Conservation (phyloP, 2,329 filamentous ascomycete genomes). For the Cordyceps farinosa region DNA sequence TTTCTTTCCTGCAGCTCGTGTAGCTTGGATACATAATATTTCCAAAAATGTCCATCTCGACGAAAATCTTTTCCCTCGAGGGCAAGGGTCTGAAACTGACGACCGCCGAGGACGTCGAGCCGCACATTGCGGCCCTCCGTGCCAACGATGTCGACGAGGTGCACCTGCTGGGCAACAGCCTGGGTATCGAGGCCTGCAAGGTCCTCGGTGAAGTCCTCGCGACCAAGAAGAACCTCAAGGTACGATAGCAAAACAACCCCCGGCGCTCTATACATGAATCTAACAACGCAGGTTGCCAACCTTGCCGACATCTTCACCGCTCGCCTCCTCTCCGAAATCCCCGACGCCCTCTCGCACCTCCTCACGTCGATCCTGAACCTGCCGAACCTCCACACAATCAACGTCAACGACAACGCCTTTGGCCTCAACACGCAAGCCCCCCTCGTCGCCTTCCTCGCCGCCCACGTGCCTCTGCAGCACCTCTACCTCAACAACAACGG, state of each 20-base stretch:
- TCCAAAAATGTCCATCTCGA: constrained; percentile 45
- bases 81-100: constrained; percentile 91
- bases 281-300: constrained; percentile 64
- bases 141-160: constrained; percentile 81
- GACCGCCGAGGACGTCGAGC: constrained; percentile 79
- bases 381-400: constrained; percentile 82
- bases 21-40: neutral
- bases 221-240: constrained; percentile 78
- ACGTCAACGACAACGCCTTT: constrained; percentile 97
- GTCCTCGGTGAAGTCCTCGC: constrained; percentile 78
- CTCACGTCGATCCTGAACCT: constrained; percentile 84
- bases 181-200: constrained; percentile 84
- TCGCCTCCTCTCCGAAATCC: constrained; percentile 89
- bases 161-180: constrained; percentile 82
- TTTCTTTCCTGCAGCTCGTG: neutral
- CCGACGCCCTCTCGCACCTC: constrained; percentile 78
- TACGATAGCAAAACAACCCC: constrained; percentile 34
- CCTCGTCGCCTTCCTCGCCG: constrained; percentile 84
- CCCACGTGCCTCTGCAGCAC: constrained; percentile 86
- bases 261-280: neutral
- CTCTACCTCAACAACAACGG: constrained; percentile 98
- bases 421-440: constrained; percentile 92
- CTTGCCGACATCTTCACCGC: constrained; percentile 97
- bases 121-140: constrained; percentile 73
- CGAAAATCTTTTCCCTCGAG: constrained; percentile 82